Base-by-base conservation (phyloP, 805 yeast species). In the Saccharomyces cerevisiae region DNA sequence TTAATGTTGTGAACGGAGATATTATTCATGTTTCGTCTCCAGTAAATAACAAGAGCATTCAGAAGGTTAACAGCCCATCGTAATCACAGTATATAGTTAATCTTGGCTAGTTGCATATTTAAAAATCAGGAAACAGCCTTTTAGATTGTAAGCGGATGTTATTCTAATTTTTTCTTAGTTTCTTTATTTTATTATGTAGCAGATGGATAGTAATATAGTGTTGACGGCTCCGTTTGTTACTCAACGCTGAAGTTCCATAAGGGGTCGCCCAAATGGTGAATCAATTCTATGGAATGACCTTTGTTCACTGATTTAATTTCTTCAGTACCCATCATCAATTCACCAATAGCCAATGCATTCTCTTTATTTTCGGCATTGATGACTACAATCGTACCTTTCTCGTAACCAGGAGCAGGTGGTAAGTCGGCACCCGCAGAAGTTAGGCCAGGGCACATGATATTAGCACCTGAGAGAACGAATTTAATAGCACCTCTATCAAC, bases 401-500 rank as follows among this genome's bases (percentile, higher is more conserved):
- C 70, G 41, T 52, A 63, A 6, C 79, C 79, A 41, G 84, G 81
- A 30, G 84, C 84, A 26, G 84, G 91, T 22, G 97, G 96, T 57
- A 90, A 74, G 52, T 73, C 71, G 22, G 96, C 97, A 46, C 97
- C 96, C 1, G 85, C 78, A 21, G 94, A 83, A 0, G 96, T 89
- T 59, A 89, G 77, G 21, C 97, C 97, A 2, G 96, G 96, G 71
- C 97, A 91, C 98, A 91, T 91, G 65, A 91, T 87, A 66, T 91
- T 91, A 29, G 97, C 97, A 54, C 97, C 98, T 3, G 96, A 85
- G n/a, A 91, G 74, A 27, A 91, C 94, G 66, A 91, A 91, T 71
- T 91, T 91, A 69, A 91, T 91, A 51, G 98, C 98, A 55, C 98
- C 98, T 68, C 97, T 79, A 65, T 91, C 98, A 11, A 92, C 97